Conservation (phyloP, 306 rosid species). For the Mimosa pudica region DNA sequence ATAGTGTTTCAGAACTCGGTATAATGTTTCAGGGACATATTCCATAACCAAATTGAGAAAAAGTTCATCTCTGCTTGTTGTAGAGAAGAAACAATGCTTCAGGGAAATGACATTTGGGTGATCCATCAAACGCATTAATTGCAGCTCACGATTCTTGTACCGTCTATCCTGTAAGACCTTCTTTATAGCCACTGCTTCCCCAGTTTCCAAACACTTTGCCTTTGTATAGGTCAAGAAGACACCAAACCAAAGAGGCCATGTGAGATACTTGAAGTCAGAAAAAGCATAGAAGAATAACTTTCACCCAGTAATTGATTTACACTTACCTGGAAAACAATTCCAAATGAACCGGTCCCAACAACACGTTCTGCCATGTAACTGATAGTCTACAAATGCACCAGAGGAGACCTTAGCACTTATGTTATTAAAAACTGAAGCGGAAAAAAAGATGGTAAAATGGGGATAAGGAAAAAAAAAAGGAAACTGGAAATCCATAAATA, state of each 20-base stretch:
- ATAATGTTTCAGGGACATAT: slow-evolving; percentile 80
- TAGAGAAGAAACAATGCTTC: slow-evolving; percentile 88
- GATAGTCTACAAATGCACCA: slow-evolving; percentile 63
- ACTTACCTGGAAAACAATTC: slow-evolving; percentile 84
- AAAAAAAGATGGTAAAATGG: not conserved
- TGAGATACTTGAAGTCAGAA: slow-evolving; percentile 29
- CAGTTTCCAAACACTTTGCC: slow-evolving; percentile 91
- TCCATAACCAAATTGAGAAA: slow-evolving; percentile 87
- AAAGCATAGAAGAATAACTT: slow-evolving; percentile 6
- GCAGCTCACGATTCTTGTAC: slow-evolving; percentile 84
- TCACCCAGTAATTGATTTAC: slow-evolving; percentile 9
- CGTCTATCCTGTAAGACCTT: slow-evolving; percentile 83
- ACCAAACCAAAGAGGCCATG: not conserved
- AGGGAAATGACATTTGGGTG: slow-evolving; percentile 80
- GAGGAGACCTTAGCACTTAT: slow-evolving; percentile 21
- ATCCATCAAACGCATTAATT: slow-evolving; percentile 89
- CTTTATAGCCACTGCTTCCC: slow-evolving; percentile 80
- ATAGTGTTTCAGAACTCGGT: slow-evolving; percentile 75
- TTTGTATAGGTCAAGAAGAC: slow-evolving; percentile 31
- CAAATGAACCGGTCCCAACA: slow-evolving; percentile 88
- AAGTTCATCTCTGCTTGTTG: slow-evolving; percentile 78
- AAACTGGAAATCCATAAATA: slow-evolving; percentile 3
- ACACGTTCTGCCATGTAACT: slow-evolving; percentile 96
- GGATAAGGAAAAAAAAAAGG: not conserved
- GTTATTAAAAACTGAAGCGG: not conserved